phyloP scores from a whole-genome alignment of 768 basidiomycete genomes.

The Agaricus bisporus region DNA sequence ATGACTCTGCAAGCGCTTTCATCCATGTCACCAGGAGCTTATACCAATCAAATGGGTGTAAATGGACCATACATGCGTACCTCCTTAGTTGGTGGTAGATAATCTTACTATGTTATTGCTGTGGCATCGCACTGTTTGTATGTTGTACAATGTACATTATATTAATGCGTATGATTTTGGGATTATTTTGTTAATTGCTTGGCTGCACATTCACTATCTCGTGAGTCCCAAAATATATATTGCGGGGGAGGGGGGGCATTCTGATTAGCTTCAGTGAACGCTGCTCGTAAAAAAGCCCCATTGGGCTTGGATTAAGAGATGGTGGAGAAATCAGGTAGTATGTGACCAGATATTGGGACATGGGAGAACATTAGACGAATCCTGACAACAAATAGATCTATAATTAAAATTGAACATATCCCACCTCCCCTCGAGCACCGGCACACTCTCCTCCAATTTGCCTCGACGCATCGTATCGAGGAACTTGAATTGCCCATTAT shows the following conservation, averaged over 20 bases:
- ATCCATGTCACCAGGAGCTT: conserved; percentile 45
- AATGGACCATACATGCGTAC: conserved; percentile 65
- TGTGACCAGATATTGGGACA: no score
- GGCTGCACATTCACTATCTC: neutral
- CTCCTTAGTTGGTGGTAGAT: conserved; percentile 49
- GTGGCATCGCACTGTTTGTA: conserved; percentile 5
- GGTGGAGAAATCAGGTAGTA: no score
- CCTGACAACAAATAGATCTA: neutral
- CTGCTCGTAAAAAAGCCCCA: no score
- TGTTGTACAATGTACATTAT: conserved; percentile 6
- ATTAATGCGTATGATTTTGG: conserved; percentile 1
- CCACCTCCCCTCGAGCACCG: neutral
- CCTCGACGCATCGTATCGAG: no score
- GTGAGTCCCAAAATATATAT: no score
- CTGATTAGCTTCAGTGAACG: no score
- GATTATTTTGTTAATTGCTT: neutral
- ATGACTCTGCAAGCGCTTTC: conserved; percentile 45
- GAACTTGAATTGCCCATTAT: no score
- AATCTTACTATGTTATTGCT: conserved; percentile 19
- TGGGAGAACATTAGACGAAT: neutral
- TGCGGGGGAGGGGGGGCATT: no score
- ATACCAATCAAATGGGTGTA: conserved; percentile 31
- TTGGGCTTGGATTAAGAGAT: no score
- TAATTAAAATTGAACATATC: neutral
- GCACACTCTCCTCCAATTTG: neutral